Base-by-base conservation (phyloP, 352 stramenopile genomes). In the Globisporangium parvum region DNA sequence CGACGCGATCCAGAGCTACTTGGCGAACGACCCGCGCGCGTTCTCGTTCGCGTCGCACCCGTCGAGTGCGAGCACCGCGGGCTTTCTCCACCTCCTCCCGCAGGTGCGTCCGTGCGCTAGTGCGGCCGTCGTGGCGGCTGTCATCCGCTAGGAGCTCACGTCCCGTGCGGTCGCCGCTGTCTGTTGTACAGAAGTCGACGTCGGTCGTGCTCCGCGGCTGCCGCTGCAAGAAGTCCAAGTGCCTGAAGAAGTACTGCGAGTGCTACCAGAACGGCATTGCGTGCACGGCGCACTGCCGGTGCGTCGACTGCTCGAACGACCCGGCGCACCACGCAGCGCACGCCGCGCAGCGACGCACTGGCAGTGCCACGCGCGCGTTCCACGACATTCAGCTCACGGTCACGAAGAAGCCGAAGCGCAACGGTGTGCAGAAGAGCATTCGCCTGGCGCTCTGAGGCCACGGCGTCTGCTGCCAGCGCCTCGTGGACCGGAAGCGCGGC, bases 191-290 rank as follows among this genome's bases (percentile, higher is more conserved):
- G 74, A 91, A 88, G 73, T 81, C 77, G 41, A 91, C 69, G 49
- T 75, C 80, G 21, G 75, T 88, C 28, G 77, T 88, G 59, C 70
- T 87, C 53, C 76, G 80, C 3, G 90, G 93, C 14, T 99, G 97
- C 62, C 91, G 91, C 60, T 99, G 97, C 78, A 98, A 98, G 60
- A 98, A 98, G 63, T 98, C 88, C 54, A 90, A 89, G 59, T 99
- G 96, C 81, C 71, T 98, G 23, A 99, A 99, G 69, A 99, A 98
- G 60, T 94, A 99, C 74, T 99, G 96, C 74, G 95, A 98, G 69
- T 99, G 97, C 73, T 99, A 98, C 70, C 82, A 98, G 71, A 96
- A 93, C 68, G 83, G 62, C 59, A 88, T 88, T 50, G 80, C 66
- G 72, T 98, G 97, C 65, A 93, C 91, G 8, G 70, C 75, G 21